Evolutionary conservation across 2,329 filamentous ascomycete genomes (phyloP).

Genomic region (Penicillium brasilianum): DNA sequence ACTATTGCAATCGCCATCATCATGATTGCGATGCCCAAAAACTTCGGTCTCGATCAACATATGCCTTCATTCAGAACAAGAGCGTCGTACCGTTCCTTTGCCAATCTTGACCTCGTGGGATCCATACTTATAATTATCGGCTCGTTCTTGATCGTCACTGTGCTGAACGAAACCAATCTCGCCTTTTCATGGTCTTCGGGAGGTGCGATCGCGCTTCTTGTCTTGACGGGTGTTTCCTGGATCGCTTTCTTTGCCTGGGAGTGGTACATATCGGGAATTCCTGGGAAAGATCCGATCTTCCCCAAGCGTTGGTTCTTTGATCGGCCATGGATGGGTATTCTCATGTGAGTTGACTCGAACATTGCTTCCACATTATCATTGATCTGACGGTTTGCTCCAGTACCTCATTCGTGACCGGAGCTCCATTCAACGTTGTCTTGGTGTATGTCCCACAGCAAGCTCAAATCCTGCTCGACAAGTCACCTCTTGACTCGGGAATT

Average conservation of each 20-base stretch:
- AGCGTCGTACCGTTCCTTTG: constrained; percentile 33
- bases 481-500: constrained; percentile 35
- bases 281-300: constrained; percentile 35
- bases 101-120: constrained; percentile 31
- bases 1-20: constrained; percentile 28
- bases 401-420: constrained; percentile 35
- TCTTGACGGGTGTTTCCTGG: constrained; percentile 34
- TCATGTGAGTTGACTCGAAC: constrained; percentile 25
- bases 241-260: constrained; percentile 43
- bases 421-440: constrained; percentile 35
- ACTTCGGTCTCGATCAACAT: constrained; percentile 34
- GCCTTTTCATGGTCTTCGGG: constrained; percentile 50
- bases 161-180: constrained; percentile 52
- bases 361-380: neutral
- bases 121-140: constrained; percentile 44
- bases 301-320: constrained; percentile 35
- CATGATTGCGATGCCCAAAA: constrained; percentile 28
- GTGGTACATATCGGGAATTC: constrained; percentile 28
- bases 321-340: constrained; percentile 34
- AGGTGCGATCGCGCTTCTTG: constrained; percentile 39
- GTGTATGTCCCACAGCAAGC: constrained; percentile 39
- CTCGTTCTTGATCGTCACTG: constrained; percentile 54
- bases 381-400: constrained; percentile 16
- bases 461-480: constrained; percentile 31
- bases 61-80: constrained; percentile 33